Conservation (phyloP, 23 red algal genomes). For the Gracilaria gracilis region DNA sequence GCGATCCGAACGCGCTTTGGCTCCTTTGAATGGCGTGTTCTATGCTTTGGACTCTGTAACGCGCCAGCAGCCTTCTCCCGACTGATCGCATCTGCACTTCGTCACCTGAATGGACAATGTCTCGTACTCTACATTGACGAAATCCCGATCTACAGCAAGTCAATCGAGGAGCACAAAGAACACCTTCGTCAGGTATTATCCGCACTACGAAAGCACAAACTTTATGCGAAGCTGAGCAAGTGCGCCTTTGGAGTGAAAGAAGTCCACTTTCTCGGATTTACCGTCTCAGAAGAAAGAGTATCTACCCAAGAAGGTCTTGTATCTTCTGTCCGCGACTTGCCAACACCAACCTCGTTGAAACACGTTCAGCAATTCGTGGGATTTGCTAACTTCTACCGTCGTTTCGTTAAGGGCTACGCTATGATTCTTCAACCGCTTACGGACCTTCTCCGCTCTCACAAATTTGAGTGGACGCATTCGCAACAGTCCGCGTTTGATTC, state of each 20-base stretch:
- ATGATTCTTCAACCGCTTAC: background rate
- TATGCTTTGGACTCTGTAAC: constrained; percentile 10
- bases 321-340: background rate
- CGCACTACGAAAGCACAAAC: background rate
- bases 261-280: background rate
- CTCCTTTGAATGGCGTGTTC: background rate
- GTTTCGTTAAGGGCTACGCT: background rate
- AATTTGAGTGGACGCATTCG: background rate
- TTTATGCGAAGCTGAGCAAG: background rate
- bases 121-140: background rate
- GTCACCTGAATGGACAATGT: background rate
- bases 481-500: background rate
- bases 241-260: background rate
- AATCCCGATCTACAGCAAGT: background rate
- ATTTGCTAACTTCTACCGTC: background rate
- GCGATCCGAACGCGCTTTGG: background rate
- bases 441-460: background rate
- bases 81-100: background rate
- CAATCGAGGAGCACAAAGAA: background rate
- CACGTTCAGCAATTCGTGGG: background rate
- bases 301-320: background rate
- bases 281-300: background rate
- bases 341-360: background rate
- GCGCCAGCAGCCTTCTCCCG: background rate
- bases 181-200: background rate